phyloP scores from a whole-genome alignment of 139 green algal genomes.

The Tetraselmis chui region DNA sequence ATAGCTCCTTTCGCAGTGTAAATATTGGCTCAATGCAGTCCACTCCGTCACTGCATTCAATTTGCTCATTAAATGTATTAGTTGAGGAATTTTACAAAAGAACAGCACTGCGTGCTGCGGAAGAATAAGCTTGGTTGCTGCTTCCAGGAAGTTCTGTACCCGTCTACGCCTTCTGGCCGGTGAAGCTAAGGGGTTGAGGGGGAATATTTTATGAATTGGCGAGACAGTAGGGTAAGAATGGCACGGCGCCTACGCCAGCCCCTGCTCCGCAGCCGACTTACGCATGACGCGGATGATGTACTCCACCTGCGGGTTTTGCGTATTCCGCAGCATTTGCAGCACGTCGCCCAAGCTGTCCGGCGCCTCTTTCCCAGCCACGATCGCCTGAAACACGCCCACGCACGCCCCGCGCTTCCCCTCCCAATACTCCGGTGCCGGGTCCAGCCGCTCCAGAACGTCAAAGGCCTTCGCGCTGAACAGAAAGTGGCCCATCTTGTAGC shows the following conservation, averaged over 20 bases:
- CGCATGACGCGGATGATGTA: slow-evolving; percentile 16
- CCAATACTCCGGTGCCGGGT: slow-evolving; percentile 60
- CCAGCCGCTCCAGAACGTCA: slow-evolving; percentile 72
- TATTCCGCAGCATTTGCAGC: slow-evolving; percentile 27
- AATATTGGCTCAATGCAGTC: too few species aligned
- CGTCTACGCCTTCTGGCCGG: too few species aligned
- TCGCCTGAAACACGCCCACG: slow-evolving; percentile 57
- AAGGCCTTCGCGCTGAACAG: slow-evolving; percentile 64
- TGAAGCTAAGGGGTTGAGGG: too few species aligned
- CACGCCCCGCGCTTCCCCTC: slow-evolving; percentile 71
- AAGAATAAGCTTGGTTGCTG: too few species aligned
- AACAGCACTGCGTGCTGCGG: too few species aligned
- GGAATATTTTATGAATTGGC: too few species aligned
- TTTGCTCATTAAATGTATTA: too few species aligned
- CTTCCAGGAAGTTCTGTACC: too few species aligned
- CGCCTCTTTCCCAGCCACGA: slow-evolving; percentile 7
- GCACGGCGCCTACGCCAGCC: slow-evolving; percentile 4
- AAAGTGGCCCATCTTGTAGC: slow-evolving; percentile 73
- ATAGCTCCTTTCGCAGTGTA: too few species aligned
- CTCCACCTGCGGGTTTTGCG: slow-evolving; percentile 24
- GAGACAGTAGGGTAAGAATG: too few species aligned
- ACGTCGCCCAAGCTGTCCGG: slow-evolving; percentile 19
- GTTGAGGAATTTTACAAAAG: too few species aligned
- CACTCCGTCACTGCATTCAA: too few species aligned
- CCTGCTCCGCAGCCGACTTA: slow-evolving; percentile 19